Percentiles rank a stretch among this genome's conserved stretches.
Conservation (phyloP, 2,329 filamentous ascomycete species). For the Clathrospora elynae region DNA sequence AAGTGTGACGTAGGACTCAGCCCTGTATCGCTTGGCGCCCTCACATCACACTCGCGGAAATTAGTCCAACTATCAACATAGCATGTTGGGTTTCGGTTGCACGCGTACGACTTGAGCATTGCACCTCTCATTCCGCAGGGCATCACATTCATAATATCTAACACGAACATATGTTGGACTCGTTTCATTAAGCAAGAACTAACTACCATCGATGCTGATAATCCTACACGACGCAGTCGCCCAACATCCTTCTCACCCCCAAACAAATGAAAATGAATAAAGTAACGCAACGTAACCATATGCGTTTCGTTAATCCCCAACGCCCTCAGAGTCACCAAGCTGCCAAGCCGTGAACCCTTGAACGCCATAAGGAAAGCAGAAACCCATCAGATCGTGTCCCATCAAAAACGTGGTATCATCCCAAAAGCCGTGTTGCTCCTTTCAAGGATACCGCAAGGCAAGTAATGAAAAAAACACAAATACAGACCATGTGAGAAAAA, state of each 20-base stretch:
- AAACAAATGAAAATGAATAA: slow-evolving; percentile 9
- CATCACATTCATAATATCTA: not conserved
- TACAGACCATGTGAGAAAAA: slow-evolving; percentile 11
- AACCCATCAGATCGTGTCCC: slow-evolving; percentile 24
- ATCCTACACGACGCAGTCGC: slow-evolving; percentile 26
- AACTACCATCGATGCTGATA: slow-evolving; percentile 16
- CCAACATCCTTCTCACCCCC: not conserved
- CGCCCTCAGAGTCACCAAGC: slow-evolving; percentile 19
- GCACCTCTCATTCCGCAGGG: not conserved
- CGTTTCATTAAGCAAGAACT: slow-evolving; percentile 19
- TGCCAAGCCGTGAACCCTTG: slow-evolving; percentile 21
- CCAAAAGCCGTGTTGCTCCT: slow-evolving; percentile 21
- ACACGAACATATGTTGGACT: not conserved
- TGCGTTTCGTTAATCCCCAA: slow-evolving; percentile 24
- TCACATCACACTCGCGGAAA: too few relatives aligned
- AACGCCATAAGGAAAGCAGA: slow-evolving; percentile 35
- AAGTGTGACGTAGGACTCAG: slow-evolving; percentile 43
- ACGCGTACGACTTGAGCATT: too few relatives aligned
- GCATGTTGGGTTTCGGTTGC: too few relatives aligned
- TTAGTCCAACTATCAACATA: too few relatives aligned
- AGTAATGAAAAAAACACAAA: slow-evolving; percentile 16
- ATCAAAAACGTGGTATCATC: slow-evolving; percentile 42
- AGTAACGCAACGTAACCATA: slow-evolving; percentile 10
- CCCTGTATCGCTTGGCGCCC: too few relatives aligned
- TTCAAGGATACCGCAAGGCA: slow-evolving; percentile 16